These are phyloP conservation scores for Sphaerulina vaccinii DNA, from an alignment of 2,329 filamentous ascomycete species.

Conservation along the genomic window DNA sequence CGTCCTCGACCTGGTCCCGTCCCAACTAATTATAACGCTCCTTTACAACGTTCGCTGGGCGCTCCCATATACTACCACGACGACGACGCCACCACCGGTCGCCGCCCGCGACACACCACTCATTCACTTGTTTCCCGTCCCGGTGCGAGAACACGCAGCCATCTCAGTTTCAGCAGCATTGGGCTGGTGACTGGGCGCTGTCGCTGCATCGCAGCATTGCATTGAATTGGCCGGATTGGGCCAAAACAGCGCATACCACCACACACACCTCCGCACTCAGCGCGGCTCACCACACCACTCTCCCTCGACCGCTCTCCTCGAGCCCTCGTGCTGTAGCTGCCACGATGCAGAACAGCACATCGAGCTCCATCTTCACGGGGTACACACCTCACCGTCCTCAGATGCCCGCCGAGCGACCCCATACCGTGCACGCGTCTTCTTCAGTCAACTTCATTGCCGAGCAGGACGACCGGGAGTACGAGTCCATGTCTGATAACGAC, in stretches of 20 bases:
- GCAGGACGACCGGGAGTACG: slow-evolving; percentile 14
- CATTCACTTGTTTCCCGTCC: background rate
- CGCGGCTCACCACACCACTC: background rate
- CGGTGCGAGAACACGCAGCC: background rate
- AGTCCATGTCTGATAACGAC: slow-evolving; percentile 19
- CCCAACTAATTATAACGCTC: background rate
- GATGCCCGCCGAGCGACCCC: slow-evolving; percentile 23
- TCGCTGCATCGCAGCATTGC: background rate
- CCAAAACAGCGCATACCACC: background rate
- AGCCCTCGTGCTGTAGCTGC: background rate
- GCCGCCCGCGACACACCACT: background rate
- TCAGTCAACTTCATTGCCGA: slow-evolving; percentile 17
- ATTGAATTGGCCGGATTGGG: background rate
- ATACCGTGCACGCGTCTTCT: slow-evolving; percentile 29
- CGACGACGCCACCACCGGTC: background rate
- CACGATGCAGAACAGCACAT: background rate
- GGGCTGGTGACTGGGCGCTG: background rate
- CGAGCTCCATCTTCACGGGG: background rate
- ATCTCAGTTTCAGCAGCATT: background rate
- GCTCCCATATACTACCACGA: background rate
- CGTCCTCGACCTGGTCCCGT: background rate
- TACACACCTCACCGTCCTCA: slow-evolving; percentile 3
- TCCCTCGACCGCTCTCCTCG: background rate
- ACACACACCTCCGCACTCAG: background rate
- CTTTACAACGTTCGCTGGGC: background rate